Base-by-base conservation (phyloP, 1,139 yeast species). In the Nakaseomyces bracarensis region DNA sequence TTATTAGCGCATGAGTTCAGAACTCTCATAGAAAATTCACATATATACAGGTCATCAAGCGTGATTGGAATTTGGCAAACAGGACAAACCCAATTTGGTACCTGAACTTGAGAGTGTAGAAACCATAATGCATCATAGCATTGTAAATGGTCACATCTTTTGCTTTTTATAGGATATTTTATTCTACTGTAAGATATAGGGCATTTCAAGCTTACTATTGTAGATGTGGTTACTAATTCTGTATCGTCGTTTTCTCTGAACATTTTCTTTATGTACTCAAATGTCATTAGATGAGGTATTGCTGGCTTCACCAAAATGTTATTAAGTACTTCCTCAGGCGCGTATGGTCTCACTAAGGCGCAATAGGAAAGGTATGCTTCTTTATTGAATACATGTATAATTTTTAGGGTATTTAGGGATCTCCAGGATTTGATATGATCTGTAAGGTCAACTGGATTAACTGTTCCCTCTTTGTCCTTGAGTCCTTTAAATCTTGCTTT, bases 71-170 rank as follows among this genome's bases (percentile, higher is more conserved):
- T 52, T 43, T 68, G 71, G 54, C 93, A 82, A 10, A 78, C 68
- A 0, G 89, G 89, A 54, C 93, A 82, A 34, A 61, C 63, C 85
- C 86, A 81, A 0, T 77, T 70, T 0, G 87, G 79, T 1, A 75
- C 66, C 52, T 76, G 81, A 39, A 68, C 65, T 54, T 82, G 91
- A 23, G 79, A 67, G 45, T 73, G 70, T 11, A 82, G 54, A 53
- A 71, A 82, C 41, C 78, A 72, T 21, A 67, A 57, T 0, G 78
- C 80, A 61, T 82, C 93, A 60, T 82, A 82, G 53, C 91, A 82
- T 52, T 76, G 80, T n/a, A 79, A 60, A 57, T 82, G 93, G 30
- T 71, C 65, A 60, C 91, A 82, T 43, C 63, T 67, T 0, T 69
- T 63, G 2, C 84, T 74, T 50, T 76, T 74, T 2, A 72, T 74